These are phyloP conservation scores for Coniferiporia sulphurascens DNA, from an alignment of 1,284 basidiomycete species.

Conservation along the genomic window DNA sequence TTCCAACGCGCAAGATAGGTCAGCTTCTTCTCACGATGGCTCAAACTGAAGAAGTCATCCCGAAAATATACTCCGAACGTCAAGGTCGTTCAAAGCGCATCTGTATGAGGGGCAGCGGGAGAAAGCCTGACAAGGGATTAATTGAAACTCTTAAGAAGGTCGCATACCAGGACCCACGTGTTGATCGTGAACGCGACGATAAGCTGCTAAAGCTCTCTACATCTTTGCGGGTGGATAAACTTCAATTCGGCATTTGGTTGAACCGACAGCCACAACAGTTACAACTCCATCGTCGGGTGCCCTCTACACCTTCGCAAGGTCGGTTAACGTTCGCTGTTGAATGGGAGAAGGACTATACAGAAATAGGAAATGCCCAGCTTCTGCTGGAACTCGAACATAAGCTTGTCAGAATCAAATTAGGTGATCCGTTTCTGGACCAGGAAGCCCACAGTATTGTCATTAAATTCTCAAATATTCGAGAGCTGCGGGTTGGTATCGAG, in stretches of 20 bases:
- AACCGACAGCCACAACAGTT: neutral
- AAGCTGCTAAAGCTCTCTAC: conserved; percentile 42
- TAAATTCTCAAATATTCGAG: conserved; percentile 52
- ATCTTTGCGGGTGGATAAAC: conserved; percentile 44
- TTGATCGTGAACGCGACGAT: conserved; percentile 47
- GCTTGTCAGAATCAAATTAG: conserved; percentile 56
- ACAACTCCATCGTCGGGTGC: too few relatives aligned
- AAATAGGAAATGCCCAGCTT: conserved; percentile 46
- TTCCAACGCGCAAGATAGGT: conserved; percentile 41
- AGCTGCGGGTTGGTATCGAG: conserved; percentile 54
- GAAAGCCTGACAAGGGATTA: conserved; percentile 22
- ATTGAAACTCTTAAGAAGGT: conserved; percentile 46
- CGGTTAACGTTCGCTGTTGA: conserved; percentile 55
- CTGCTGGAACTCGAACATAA: conserved; percentile 63
- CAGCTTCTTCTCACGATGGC: conserved; percentile 44
- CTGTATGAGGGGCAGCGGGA: conserved; percentile 23
- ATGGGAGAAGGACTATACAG: conserved; percentile 44
- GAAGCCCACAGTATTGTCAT: conserved; percentile 47
- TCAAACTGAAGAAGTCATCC: conserved; percentile 31
- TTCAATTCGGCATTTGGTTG: conserved; percentile 58
- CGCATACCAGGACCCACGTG: conserved; percentile 54
- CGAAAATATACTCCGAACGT: conserved; percentile 30
- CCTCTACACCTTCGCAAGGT: neutral
- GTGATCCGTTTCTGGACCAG: conserved; percentile 48
- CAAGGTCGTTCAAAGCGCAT: conserved; percentile 27